phyloP scores from a whole-genome alignment of 257 asterid species.

The Linderniella brevidens region DNA sequence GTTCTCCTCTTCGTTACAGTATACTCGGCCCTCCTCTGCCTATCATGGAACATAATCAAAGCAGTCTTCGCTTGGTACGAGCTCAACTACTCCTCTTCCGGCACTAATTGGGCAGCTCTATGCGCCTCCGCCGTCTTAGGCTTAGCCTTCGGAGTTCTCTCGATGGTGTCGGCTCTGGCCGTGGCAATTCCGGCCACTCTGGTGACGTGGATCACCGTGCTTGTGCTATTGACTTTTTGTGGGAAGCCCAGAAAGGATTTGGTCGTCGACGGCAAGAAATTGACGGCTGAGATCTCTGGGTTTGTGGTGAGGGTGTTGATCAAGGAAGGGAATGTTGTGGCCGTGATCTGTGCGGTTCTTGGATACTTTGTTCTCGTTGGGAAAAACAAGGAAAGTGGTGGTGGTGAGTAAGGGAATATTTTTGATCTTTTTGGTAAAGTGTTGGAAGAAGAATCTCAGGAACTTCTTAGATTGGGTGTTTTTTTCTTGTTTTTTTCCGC shows the following conservation, averaged over 20 bases:
- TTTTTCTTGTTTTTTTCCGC: not conserved
- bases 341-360: conserved; percentile 63
- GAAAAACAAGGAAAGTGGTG: conserved; percentile 14
- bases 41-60: conserved; percentile 68
- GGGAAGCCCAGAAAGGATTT: conserved; percentile 68
- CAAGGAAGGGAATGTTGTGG: conserved; percentile 80
- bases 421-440: not conserved
- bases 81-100: conserved; percentile 12
- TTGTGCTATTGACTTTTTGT: conserved; percentile 53
- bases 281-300: conserved; percentile 68
- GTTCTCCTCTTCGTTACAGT: conserved; percentile 49
- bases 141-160: conserved; percentile 52
- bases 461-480: no score
- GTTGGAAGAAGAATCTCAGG: no score
- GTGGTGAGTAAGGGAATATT: not conserved
- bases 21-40: conserved; percentile 44
- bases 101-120: conserved; percentile 41
- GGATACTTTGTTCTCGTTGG: conserved; percentile 59
- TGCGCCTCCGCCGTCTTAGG: conserved; percentile 62
- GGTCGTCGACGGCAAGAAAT: conserved; percentile 64
- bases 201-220: conserved; percentile 76
- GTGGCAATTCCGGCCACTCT: conserved; percentile 85
- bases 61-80: conserved; percentile 52
- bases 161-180: conserved; percentile 74
- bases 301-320: conserved; percentile 51